A percentile compares a stretch with the other conserved stretches of the same genome.
phyloP scores from a whole-genome alignment of 305 asterid species.

The Solanum aculeatissimum region DNA sequence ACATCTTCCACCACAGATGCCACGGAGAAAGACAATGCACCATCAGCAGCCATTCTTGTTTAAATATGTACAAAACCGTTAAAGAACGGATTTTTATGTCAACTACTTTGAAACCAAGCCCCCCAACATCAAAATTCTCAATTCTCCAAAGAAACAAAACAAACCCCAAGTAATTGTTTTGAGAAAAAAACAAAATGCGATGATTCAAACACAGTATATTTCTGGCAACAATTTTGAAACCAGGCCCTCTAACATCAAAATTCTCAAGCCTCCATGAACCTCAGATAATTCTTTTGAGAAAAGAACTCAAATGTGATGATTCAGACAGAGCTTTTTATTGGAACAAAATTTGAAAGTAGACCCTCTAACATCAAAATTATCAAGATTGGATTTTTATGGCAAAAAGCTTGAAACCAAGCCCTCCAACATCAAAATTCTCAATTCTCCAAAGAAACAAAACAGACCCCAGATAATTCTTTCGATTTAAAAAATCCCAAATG shows the following conservation, averaged over 20 bases:
- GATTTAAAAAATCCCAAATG: not conserved
- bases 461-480: not conserved
- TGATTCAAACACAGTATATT: not conserved
- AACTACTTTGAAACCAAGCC: not conserved
- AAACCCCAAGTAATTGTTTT: not conserved
- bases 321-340: not conserved
- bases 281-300: not conserved
- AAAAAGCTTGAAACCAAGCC: not conserved
- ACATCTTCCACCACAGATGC: slow-evolving; percentile 95
- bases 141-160: not conserved
- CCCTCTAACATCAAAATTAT: not conserved
- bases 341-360: not conserved
- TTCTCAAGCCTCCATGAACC: not conserved
- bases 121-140: not conserved
- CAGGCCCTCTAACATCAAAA: not conserved
- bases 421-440: slow-evolving; percentile 3
- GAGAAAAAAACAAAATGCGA: not conserved
- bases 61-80: not conserved
- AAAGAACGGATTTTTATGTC: not conserved
- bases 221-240: not conserved
- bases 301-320: not conserved
- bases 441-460: not conserved
- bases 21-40: slow-evolving; percentile 13
- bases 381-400: not conserved
- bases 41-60: slow-evolving; percentile 2